These are phyloP conservation scores for Cryptococcus amylolentus DNA, from an alignment of 1,284 basidiomycete species.

Conservation along the genomic window DNA sequence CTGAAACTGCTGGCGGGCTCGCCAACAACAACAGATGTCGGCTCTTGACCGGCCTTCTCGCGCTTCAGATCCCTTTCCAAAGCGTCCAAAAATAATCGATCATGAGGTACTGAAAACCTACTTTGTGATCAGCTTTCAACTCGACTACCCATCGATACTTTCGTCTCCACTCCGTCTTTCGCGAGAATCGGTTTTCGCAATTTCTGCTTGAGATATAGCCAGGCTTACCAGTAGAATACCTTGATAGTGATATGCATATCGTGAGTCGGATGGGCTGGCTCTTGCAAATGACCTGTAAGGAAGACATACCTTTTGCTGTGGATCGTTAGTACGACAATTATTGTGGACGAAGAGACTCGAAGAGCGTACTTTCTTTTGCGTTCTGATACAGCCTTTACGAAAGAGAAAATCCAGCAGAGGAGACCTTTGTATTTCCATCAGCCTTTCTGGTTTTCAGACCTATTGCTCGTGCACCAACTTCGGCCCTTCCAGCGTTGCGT, in stretches of 20 bases:
- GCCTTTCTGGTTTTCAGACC: not conserved
- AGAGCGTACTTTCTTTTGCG: slow-evolving; percentile 90
- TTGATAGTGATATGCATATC: slow-evolving; percentile 2
- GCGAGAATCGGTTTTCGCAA: not conserved
- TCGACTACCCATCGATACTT: too few relatives aligned
- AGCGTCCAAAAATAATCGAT: slow-evolving; percentile 88
- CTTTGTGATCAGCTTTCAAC: not conserved
- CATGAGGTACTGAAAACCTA: slow-evolving; percentile 81
- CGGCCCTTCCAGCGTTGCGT: slow-evolving; percentile 85
- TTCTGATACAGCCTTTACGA: slow-evolving; percentile 90
- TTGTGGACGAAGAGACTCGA: not conserved
- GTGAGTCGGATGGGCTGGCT: not conserved
- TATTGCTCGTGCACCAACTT: slow-evolving; percentile 56
- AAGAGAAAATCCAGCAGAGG: slow-evolving; percentile 82
- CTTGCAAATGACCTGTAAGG: not conserved
- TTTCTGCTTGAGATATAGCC: not conserved
- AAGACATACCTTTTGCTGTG: not conserved
- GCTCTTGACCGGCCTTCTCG: slow-evolving; percentile 79
- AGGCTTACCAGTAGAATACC: slow-evolving; percentile 73
- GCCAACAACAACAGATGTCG: slow-evolving; percentile 69
- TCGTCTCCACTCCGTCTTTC: too few relatives aligned
- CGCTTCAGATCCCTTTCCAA: slow-evolving; percentile 88
- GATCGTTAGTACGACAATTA: not conserved
- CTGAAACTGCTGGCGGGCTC: slow-evolving; percentile 65
- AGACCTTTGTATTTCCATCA: slow-evolving; percentile 24